These are phyloP conservation scores for Cordyceps fumosorosea DNA, from an alignment of 2,329 filamentous ascomycete species.

Conservation along the genomic window DNA sequence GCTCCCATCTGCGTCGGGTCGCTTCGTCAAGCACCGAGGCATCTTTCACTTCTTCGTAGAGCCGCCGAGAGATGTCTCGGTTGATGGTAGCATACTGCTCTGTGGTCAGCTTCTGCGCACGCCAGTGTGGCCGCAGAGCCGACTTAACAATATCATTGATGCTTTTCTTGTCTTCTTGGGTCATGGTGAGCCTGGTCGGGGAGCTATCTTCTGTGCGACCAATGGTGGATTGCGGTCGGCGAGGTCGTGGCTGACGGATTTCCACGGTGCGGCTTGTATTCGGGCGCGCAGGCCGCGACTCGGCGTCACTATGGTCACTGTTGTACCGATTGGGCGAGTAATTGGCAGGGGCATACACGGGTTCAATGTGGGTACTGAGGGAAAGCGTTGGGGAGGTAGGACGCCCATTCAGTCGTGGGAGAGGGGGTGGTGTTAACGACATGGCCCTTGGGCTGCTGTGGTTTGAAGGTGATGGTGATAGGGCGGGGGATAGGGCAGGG, in stretches of 20 bases:
- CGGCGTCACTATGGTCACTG: constrained; percentile 41
- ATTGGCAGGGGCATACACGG: constrained; percentile 66
- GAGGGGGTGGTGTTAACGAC: constrained; percentile 63
- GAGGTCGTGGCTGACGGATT: constrained; percentile 46
- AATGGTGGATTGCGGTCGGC: constrained; percentile 35
- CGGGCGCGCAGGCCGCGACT: constrained; percentile 24
- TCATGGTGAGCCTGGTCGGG: constrained; percentile 59
- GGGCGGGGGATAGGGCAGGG: constrained; percentile 53
- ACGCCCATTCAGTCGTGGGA: constrained; percentile 44
- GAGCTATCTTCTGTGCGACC: constrained; percentile 57
- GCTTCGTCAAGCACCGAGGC: constrained; percentile 56
- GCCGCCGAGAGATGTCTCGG: constrained; percentile 74
- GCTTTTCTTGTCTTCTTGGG: constrained; percentile 77
- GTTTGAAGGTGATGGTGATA: constrained; percentile 59
- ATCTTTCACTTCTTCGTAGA: constrained; percentile 66
- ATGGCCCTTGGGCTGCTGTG: constrained; percentile 61
- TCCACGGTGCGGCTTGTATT: constrained; percentile 34
- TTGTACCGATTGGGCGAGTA: constrained; percentile 56
- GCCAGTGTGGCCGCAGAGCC: constrained; percentile 77
- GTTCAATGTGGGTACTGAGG: constrained; percentile 65
- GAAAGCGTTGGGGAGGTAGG: constrained; percentile 60
- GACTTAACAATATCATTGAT: constrained; percentile 83
- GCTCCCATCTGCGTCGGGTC: constrained; percentile 65
- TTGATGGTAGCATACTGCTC: constrained; percentile 93
- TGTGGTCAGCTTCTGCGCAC: constrained; percentile 70